Conservation (phyloP, 2,329 filamentous ascomycete genomes). For the Verticillium albo-atrum region DNA sequence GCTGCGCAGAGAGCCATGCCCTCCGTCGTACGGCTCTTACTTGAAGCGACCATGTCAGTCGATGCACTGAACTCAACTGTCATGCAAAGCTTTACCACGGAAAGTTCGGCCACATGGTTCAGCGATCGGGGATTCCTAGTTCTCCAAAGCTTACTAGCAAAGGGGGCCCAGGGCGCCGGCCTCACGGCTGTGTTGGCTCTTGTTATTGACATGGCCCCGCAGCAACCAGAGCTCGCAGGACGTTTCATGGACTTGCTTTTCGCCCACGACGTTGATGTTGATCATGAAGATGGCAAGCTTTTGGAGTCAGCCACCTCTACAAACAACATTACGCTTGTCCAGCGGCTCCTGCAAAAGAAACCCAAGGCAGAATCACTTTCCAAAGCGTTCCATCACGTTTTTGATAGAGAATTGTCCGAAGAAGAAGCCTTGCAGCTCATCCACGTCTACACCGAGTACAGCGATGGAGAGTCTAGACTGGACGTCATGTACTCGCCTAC, state of each 20-base stretch:
- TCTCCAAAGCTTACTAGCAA: conserved; percentile 42
- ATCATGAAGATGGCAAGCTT: conserved; percentile 43
- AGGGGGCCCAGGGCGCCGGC: conserved; percentile 41
- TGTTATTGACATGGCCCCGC: conserved; percentile 37
- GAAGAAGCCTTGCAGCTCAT: conserved; percentile 47
- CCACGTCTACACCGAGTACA: conserved; percentile 45
- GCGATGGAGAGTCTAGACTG: conserved; percentile 41
- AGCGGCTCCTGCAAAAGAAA: conserved; percentile 42
- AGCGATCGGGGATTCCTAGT: conserved; percentile 40
- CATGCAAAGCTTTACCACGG: conserved; percentile 35
- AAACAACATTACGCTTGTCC: conserved; percentile 45
- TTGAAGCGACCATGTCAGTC: conserved; percentile 31
- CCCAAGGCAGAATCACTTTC: conserved; percentile 47
- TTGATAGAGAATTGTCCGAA: conserved; percentile 45
- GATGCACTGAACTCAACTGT: conserved; percentile 42
- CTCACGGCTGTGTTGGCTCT: conserved; percentile 40
- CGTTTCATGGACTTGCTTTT: conserved; percentile 40
- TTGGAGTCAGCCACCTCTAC: conserved; percentile 49
- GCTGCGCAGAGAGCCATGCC: conserved; percentile 35
- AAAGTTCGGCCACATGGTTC: conserved; percentile 39
- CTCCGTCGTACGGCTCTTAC: conserved; percentile 34
- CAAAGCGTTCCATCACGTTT: conserved; percentile 51
- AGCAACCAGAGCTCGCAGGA: conserved; percentile 34
- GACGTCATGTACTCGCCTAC: conserved; percentile 43
- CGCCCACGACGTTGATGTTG: conserved; percentile 38